A percentile compares a stretch with the other conserved stretches of the same genome.
Evolutionary conservation across 768 basidiomycete species (phyloP).

Genomic region (Agaricus subrufescens): DNA sequence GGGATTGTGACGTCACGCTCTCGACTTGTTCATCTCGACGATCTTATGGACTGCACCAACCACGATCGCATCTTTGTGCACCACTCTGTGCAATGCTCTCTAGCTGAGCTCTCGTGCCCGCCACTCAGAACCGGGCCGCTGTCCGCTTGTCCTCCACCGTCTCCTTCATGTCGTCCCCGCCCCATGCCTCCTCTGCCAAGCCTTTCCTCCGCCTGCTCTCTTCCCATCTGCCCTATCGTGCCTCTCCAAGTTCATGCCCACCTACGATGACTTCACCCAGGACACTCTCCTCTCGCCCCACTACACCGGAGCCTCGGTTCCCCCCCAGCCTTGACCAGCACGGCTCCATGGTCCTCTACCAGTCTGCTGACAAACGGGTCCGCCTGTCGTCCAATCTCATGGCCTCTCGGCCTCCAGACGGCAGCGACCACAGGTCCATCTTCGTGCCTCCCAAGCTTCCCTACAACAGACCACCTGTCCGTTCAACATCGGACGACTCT

Average conservation of each 20-base stretch:
- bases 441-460: constrained; percentile 29
- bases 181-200: constrained; percentile 13
- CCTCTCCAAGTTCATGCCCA: constrained; percentile 1
- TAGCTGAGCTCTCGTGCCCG: too few relatives aligned
- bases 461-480: constrained; percentile 24
- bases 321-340: constrained; percentile 21
- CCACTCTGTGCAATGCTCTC: too few relatives aligned
- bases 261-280: constrained; percentile 1
- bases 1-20: too few relatives aligned
- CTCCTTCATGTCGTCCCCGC: constrained; percentile 27
- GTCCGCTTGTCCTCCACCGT: constrained; percentile 5
- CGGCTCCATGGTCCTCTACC: constrained; percentile 67
- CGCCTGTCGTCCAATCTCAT: background rate
- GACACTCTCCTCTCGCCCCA: background rate
- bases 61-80: too few relatives aligned
- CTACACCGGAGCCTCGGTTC: constrained; percentile 17
- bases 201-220: constrained; percentile 13
- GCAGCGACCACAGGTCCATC: constrained; percentile 19
- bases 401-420: background rate
- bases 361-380: constrained; percentile 39
- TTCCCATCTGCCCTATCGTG: background rate
- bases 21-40: too few relatives aligned
- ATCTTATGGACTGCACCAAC: too few relatives aligned
- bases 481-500: constrained; percentile 33
- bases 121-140: constrained; percentile 3